phyloP scores from a whole-genome alignment of 257 asterid genomes.

The Solanum bulbocastanum region DNA sequence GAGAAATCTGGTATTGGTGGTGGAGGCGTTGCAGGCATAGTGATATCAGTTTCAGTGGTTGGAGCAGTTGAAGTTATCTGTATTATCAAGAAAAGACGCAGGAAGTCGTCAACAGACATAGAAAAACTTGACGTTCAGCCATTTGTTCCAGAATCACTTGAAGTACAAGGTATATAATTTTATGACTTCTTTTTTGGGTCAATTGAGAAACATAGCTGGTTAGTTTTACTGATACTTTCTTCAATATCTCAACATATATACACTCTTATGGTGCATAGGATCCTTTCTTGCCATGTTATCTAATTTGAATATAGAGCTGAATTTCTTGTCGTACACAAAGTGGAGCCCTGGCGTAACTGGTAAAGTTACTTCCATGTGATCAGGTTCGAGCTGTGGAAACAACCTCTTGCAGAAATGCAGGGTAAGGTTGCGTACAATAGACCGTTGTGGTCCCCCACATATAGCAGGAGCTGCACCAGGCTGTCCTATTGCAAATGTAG shows the following conservation, averaged over 20 bases:
- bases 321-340: neutral
- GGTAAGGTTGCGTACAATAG: neutral
- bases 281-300: neutral
- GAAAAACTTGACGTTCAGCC: constrained; percentile 70
- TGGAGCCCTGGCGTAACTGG: neutral
- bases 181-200: neutral
- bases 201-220: neutral
- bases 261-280: neutral
- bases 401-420: neutral
- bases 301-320: neutral
- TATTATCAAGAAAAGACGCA: constrained; percentile 50
- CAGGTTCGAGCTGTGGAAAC: neutral
- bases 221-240: neutral
- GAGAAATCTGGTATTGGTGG: constrained; percentile 62
- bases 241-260: neutral
- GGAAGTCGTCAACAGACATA: constrained; percentile 49
- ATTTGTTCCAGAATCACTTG: constrained; percentile 50
- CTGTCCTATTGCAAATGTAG: neutral
- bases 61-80: constrained; percentile 75
- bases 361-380: neutral
- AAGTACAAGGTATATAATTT: constrained; percentile 39
- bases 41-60: constrained; percentile 54
- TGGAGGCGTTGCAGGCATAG: constrained; percentile 83
- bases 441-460: accelerated
- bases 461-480: neutral